These are phyloP conservation scores for Candida parachauliodes DNA, from an alignment of 805 yeast genomes.

Conservation along the genomic window DNA sequence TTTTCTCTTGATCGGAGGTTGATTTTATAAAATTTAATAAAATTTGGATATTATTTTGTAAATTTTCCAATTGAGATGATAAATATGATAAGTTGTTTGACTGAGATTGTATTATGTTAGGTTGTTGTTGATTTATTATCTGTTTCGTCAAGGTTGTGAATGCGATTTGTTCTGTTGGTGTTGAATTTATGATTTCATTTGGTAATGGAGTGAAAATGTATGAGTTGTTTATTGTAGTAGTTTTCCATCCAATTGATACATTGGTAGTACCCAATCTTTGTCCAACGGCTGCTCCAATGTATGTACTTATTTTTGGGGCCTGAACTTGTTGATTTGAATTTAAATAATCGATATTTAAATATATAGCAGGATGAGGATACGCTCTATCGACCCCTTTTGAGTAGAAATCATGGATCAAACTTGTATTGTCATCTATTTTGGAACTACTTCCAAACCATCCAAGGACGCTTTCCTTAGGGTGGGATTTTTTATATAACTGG, in stretches of 20 bases:
- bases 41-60: slow-evolving; percentile 46
- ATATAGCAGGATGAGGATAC: slow-evolving; percentile 73
- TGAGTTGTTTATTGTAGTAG: slow-evolving; percentile 27
- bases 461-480: slow-evolving; percentile 71
- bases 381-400: slow-evolving; percentile 66
- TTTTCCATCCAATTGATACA: slow-evolving; percentile 37
- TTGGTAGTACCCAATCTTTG: slow-evolving; percentile 14
- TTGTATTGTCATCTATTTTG: slow-evolving; percentile 65
- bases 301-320: slow-evolving; percentile 59
- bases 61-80: slow-evolving; percentile 41
- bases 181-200: slow-evolving; percentile 55
- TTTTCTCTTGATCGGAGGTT: slow-evolving; percentile 19
- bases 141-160: slow-evolving; percentile 43
- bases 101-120: slow-evolving; percentile 25
- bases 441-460: slow-evolving; percentile 80
- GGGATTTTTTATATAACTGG: slow-evolving; percentile 69
- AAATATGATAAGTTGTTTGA: slow-evolving; percentile 39
- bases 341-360: slow-evolving; percentile 65
- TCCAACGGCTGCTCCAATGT: slow-evolving; percentile 74
- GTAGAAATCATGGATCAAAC: slow-evolving; percentile 78
- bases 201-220: slow-evolving; percentile 77
- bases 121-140: slow-evolving; percentile 23
- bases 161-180: slow-evolving; percentile 54
- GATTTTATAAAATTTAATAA: slow-evolving; percentile 46
- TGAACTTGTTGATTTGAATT: slow-evolving; percentile 40